Base-by-base conservation (phyloP, 495 filamentous ascomycete species). In the Delitschia confertaspora region DNA sequence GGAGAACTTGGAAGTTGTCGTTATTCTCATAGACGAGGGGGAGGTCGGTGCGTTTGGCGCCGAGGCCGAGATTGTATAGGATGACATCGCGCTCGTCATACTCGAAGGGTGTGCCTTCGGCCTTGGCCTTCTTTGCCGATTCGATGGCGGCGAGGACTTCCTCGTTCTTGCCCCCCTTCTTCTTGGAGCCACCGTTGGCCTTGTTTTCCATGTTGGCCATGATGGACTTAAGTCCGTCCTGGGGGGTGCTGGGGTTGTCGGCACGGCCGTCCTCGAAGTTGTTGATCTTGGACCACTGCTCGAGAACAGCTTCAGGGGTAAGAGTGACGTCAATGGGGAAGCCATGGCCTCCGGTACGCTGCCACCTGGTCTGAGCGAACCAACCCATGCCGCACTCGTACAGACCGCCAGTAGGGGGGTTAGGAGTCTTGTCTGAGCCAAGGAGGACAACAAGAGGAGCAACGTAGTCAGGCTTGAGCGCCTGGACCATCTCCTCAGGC, bases 391-490 rank as follows among this genome's bases (percentile, higher is more conserved):
- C 91, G 47, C 88, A 85, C 72, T 98, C 91, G 66, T 82, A 98
- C n/a, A 98, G 77, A 38, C 79, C 81, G 54, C 89, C 89, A 48
- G 88, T 95, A 9, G 78, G 74, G 51, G 85, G 79, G 50, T 81
- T 76, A 20, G 89, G 89, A 17, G 83, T 71, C 59, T 84, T 84
- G 66, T 98, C 91, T 41, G 85, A 91, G 70, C 76, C 82, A 30
- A 98, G 80, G 23, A 86, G 77, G 20, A 83, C 81, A 34, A 98
- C 89, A 29, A 95, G 63, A 33, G 91, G 91, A 32, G 91, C 91
- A 65, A 98, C 88, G 62, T 96, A 95, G 56, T 95, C 91, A 32
- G 91, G 91, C 80, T 98, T 98, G 77, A 98, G 94, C 25, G 91
- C 93, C 71, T 95, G 89, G 31, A 98, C 88, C 71, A 96, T 80